Evolutionary conservation across 2,329 filamentous ascomycete genomes (phyloP).

Genomic region (Scolecobasidium constrictum): DNA sequence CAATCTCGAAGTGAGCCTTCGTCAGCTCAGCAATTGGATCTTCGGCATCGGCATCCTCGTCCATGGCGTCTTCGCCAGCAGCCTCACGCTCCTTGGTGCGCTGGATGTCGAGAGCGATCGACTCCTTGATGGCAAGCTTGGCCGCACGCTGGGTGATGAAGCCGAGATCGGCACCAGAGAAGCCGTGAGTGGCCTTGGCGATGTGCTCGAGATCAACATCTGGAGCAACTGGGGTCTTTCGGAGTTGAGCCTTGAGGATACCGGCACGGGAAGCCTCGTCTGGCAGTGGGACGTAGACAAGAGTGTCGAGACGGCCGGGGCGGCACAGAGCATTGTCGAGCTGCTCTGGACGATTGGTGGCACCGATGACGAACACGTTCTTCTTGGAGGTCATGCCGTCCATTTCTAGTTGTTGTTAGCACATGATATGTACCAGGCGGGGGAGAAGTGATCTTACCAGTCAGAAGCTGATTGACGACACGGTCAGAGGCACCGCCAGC

Average conservation of each 20-base stretch:
- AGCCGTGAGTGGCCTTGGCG: slow-evolving; percentile 93
- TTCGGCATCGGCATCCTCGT: slow-evolving; percentile 65
- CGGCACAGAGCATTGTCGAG: slow-evolving; percentile 96
- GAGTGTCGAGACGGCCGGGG: slow-evolving; percentile 94
- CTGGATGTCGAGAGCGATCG: slow-evolving; percentile 81
- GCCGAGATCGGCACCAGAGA: slow-evolving; percentile 98
- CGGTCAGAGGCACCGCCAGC: slow-evolving; percentile 97
- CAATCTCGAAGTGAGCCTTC: slow-evolving; percentile 95
- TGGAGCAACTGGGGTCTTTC: slow-evolving; percentile 85
- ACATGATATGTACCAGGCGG: background rate
- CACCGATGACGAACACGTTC: slow-evolving; percentile 99
- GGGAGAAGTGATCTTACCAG: slow-evolving; percentile 49
- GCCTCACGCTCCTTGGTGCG: slow-evolving; percentile 82
- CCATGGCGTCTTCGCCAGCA: slow-evolving; percentile 65
- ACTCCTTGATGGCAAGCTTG: slow-evolving; percentile 98
- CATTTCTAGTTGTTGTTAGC: slow-evolving; percentile 60
- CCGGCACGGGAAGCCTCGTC: slow-evolving; percentile 80
- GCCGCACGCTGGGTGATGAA: slow-evolving; percentile 98
- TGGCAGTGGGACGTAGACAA: slow-evolving; percentile 95
- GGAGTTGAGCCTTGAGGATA: slow-evolving; percentile 91
- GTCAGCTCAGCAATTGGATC: slow-evolving; percentile 95
- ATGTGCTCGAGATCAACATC: slow-evolving; percentile 90
- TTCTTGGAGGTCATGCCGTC: slow-evolving; percentile 99
- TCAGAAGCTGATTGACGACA: slow-evolving; percentile 98
- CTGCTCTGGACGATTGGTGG: slow-evolving; percentile 97